Percentiles rank a stretch among this genome's conserved stretches.
These are phyloP conservation scores for Castanea mollissima DNA, from an alignment of 306 rosid species.

Conservation along the genomic window DNA sequence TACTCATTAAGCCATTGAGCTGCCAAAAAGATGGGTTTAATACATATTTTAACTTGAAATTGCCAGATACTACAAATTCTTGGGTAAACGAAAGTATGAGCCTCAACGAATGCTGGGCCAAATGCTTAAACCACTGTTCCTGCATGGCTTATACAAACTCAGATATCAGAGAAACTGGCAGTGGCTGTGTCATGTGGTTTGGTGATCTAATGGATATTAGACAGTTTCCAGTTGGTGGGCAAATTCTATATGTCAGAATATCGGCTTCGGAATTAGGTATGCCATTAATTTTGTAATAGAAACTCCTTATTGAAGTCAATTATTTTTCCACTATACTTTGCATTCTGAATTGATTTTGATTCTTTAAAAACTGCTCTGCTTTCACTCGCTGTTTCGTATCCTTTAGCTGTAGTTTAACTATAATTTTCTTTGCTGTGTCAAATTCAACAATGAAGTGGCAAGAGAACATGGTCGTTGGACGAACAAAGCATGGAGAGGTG, in stretches of 20 bases:
- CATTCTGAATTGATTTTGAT: too few species aligned
- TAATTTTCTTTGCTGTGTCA: too few species aligned
- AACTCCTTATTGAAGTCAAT: too few species aligned
- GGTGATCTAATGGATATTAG: conserved; percentile 42
- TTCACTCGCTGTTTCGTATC: too few species aligned
- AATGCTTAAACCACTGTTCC: conserved; percentile 51
- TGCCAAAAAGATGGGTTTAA: conserved; percentile 42
- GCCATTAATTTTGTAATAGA: too few species aligned
- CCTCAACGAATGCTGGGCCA: conserved; percentile 37
- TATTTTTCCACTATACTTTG: background rate
- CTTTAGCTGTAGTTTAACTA: too few species aligned
- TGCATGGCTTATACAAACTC: conserved; percentile 50
- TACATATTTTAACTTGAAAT: conserved; percentile 31
- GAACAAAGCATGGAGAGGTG: too few species aligned
- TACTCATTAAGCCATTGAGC: conserved; percentile 15
- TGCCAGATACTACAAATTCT: conserved; percentile 46
- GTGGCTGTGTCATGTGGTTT: conserved; percentile 61
- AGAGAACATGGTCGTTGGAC: too few species aligned
- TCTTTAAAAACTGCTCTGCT: too few species aligned
- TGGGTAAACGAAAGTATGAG: conserved; percentile 44
- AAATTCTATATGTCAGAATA: conserved; percentile 41
- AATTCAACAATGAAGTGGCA: too few species aligned
- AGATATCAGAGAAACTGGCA: conserved; percentile 45
- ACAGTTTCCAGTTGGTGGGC: conserved; percentile 17
- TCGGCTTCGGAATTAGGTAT: conserved; percentile 29